A percentile compares a stretch with the other conserved stretches of the same genome.
Conservation (phyloP, 225 moss, liverwort and hornwort species). For the Straminergon stramineum region DNA sequence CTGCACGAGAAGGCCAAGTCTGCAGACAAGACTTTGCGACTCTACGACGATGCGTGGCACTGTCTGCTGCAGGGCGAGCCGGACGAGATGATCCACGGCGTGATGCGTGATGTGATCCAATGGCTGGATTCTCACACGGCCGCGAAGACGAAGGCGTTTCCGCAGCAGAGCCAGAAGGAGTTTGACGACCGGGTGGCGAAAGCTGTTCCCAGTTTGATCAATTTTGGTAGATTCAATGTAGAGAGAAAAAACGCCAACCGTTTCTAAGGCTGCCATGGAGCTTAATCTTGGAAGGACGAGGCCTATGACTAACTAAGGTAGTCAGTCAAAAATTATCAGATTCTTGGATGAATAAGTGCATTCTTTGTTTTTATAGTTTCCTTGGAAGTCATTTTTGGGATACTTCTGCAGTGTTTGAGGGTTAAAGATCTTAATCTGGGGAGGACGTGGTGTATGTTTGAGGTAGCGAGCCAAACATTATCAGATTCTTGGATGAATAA, state of each 20-base stretch:
- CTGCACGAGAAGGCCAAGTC: constrained; percentile 50
- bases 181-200: constrained; percentile 10
- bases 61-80: constrained; percentile 73
- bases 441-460: background rate
- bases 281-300: background rate
- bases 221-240: constrained; percentile 20
- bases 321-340: background rate
- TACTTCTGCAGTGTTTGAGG: background rate
- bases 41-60: constrained; percentile 76
- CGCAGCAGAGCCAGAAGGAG: background rate
- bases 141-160: background rate
- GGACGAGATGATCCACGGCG: constrained; percentile 46
- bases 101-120: constrained; percentile 54
- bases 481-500: background rate
- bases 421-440: background rate
- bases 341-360: background rate
- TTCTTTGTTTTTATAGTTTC: background rate
- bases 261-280: background rate
- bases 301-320: background rate
- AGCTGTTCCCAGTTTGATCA: constrained; percentile 31
- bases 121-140: constrained; percentile 53
- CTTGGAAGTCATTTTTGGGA: background rate
- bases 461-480: background rate
- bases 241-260: background rate
- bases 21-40: constrained; percentile 44